Evolutionary conservation across 352 stramenopile species (phyloP), one percentile per base, ranked within the genome.

Genomic region (Phytopythium sindhum): DNA sequence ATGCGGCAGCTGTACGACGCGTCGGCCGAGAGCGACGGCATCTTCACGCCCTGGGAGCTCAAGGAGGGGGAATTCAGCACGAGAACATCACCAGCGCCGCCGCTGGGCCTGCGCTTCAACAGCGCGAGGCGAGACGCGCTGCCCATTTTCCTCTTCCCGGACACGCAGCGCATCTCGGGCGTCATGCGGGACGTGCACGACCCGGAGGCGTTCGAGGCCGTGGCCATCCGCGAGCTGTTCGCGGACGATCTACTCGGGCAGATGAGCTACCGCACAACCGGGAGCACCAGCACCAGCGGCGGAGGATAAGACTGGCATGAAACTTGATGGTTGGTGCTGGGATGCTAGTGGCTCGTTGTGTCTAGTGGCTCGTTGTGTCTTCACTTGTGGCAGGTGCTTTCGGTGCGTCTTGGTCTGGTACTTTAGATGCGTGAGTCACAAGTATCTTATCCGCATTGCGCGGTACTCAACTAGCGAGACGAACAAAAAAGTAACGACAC

Each of bases 1-100:
- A 94, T 91, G 84, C 78, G 79, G 2, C 86, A 94, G 66, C 51
- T 91, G 31, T 74, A 89, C 52, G 86, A 94, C 35, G 86, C 86
- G 1, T 74, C 73, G 28, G 72, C 76, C 4, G 78, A 92, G 57
- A 89, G 80, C 37, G 76, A 86, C 26, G 83, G 86, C 4, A 77
- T 91, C 42, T 51, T 87, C 23, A 86, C 77, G 19, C 72, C 78
- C 8, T 89, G 80, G 80, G 72, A 86, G 45, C 78, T 71, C 4
- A 60, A 64, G 28, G 57, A 65, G 19, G 33, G 55, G 1, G 55
- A 58, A 6, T 78, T 79, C 56, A 52, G 28, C 23, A 57, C 58
- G 35, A 65, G 71, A 12, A 63, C 69, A 2, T 52, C 79, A 0
- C 64, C 79, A 11, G 73, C 71, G 8, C 73, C 69, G 24, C 45